A percentile compares a stretch with the other conserved stretches of the same genome.
Conservation (phyloP, 75 land plant species). For the Cunninghamia lanceolata region DNA sequence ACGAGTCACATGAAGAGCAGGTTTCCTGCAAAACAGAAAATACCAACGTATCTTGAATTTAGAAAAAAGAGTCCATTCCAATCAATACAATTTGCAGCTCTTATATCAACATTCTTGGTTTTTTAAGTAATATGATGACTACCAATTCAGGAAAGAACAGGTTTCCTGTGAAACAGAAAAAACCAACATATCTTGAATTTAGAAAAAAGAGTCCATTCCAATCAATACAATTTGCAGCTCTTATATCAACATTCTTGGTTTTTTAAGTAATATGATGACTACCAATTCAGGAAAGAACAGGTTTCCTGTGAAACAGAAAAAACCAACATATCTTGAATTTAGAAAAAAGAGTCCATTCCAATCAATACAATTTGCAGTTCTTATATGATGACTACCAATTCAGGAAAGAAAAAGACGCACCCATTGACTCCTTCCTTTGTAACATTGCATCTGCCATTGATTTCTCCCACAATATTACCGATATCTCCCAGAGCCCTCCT, state of each 20-base stretch:
- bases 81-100: background rate
- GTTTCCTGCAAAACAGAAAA: constrained; percentile 16
- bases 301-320: constrained; percentile 17
- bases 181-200: background rate
- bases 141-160: background rate
- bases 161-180: constrained; percentile 17
- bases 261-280: background rate
- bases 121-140: background rate
- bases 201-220: no score
- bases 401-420: background rate
- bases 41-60: background rate
- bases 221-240: background rate
- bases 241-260: background rate
- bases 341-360: background rate
- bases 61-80: no score
- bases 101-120: background rate
- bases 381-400: background rate
- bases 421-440: constrained; percentile 22
- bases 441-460: constrained; percentile 33
- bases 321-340: background rate
- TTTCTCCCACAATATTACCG: constrained; percentile 48
- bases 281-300: background rate
- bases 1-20: constrained; percentile 20
- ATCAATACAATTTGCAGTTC: background rate
- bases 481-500: constrained; percentile 85